These are phyloP conservation scores for Pyrenophora teres DNA, from an alignment of 2,329 filamentous ascomycete genomes.

Conservation along the genomic window DNA sequence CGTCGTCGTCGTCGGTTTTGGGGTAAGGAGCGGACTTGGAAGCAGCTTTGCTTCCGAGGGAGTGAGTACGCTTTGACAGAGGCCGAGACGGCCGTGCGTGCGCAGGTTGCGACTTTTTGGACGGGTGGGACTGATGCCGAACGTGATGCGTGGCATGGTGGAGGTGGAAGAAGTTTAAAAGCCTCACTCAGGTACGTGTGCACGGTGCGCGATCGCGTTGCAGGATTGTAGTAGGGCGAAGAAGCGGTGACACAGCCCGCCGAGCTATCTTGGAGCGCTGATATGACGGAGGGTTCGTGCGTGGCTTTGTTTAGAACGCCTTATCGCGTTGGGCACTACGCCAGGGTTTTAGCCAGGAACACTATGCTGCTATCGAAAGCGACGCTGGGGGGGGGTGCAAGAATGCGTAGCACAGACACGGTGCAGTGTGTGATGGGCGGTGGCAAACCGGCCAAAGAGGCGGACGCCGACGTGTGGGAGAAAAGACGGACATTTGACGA, in stretches of 20 bases:
- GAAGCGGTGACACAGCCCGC: constrained; percentile 47
- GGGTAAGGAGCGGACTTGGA: constrained; percentile 31
- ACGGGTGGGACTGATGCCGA: constrained; percentile 40
- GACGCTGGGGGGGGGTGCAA: neutral
- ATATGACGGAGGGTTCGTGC: constrained; percentile 43
- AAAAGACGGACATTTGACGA: neutral
- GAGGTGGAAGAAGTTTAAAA: constrained; percentile 44
- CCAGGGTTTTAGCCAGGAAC: constrained; percentile 44
- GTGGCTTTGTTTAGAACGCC: constrained; percentile 45
- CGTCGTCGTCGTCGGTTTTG: constrained; percentile 45
- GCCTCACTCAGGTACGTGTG: constrained; percentile 36
- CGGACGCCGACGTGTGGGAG: neutral
- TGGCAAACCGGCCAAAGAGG: too few species aligned
- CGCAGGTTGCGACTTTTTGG: constrained; percentile 43
- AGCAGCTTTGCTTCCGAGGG: constrained; percentile 36
- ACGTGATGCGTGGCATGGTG: constrained; percentile 44
- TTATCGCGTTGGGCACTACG: constrained; percentile 43
- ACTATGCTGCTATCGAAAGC: constrained; percentile 8
- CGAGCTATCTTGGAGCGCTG: constrained; percentile 34
- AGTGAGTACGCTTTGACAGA: constrained; percentile 42
- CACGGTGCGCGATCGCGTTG: constrained; percentile 39
- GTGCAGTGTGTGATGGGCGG: too few species aligned
- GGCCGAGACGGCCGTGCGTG: constrained; percentile 43
- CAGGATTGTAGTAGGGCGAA: constrained; percentile 36
- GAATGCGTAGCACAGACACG: neutral